Percentiles rank a stretch among this genome's conserved stretches.
These are phyloP conservation scores for Ilyonectria mors-panacis DNA, from an alignment of 2,329 filamentous ascomycete genomes.

Conservation along the genomic window DNA sequence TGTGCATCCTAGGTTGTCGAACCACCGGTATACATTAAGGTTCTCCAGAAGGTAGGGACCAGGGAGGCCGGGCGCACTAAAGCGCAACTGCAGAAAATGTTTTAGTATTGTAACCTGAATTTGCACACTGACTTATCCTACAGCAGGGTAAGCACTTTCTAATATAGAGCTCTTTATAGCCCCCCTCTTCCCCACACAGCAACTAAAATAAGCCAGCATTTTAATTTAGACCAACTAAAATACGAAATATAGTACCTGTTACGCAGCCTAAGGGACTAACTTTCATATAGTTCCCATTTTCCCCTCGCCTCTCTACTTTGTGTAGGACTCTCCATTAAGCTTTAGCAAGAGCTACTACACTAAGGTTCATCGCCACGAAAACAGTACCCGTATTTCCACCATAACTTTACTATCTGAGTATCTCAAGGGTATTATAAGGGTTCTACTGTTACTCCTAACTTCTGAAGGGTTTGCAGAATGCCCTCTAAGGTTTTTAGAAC, in stretches of 20 bases:
- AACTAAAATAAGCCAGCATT: neutral
- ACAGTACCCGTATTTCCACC: neutral
- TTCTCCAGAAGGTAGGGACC: slow-evolving; percentile 25
- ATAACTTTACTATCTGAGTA: slow-evolving; percentile 19
- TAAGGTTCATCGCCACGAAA: neutral
- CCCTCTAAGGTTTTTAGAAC: slow-evolving; percentile 13
- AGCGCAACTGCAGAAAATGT: slow-evolving; percentile 22
- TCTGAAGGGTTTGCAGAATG: slow-evolving; percentile 27
- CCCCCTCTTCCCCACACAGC: too few species aligned
- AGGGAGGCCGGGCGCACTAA: slow-evolving; percentile 18
- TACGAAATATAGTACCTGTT: neutral
- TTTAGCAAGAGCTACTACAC: too few species aligned
- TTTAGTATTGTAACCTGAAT: neutral
- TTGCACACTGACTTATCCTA: neutral
- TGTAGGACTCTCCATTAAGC: too few species aligned
- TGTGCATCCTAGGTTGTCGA: slow-evolving; percentile 1
- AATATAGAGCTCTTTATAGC: neutral
- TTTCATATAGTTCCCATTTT: neutral
- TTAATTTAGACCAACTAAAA: slow-evolving; percentile 5
- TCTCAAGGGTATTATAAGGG: slow-evolving; percentile 15
- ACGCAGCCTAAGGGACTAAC: neutral
- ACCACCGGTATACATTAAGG: neutral
- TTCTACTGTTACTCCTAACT: slow-evolving; percentile 21
- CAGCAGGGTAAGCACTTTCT: neutral
- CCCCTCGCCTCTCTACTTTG: too few species aligned